Conservation (phyloP, 306 rosid species). For the Begonia masoniana region DNA sequence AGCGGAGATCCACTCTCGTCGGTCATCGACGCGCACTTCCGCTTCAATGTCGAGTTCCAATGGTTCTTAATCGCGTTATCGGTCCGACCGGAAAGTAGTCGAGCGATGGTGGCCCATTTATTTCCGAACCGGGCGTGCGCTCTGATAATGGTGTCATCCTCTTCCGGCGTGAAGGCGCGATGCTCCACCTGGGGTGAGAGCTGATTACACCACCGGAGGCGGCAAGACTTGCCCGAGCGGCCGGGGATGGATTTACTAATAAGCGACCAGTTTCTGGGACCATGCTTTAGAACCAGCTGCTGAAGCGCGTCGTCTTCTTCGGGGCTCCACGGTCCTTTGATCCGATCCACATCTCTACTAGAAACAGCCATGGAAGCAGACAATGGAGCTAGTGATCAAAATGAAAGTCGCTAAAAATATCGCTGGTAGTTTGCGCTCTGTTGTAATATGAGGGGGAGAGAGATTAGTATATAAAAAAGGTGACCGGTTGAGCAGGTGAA, state of each 20-base stretch:
- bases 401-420: neutral
- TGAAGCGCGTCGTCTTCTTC: constrained; percentile 77
- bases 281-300: constrained; percentile 63
- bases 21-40: constrained; percentile 45
- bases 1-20: constrained; percentile 11
- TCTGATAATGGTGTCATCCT: constrained; percentile 71
- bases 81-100: constrained; percentile 73
- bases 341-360: constrained; percentile 64
- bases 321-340: constrained; percentile 95
- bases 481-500: constrained; percentile 53
- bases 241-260: constrained; percentile 83
- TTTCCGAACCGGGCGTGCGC: constrained; percentile 92
- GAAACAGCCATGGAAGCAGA: constrained; percentile 3
- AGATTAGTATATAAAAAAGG: constrained; percentile 28
- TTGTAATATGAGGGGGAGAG: neutral
- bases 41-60: constrained; percentile 93
- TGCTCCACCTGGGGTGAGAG: constrained; percentile 94
- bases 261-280: constrained; percentile 80
- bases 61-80: constrained; percentile 97
- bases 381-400: too few relatives aligned
- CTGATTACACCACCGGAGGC: constrained; percentile 95
- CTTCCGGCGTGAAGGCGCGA: constrained; percentile 66
- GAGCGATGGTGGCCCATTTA: constrained; percentile 96
- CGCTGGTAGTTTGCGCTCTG: too few relatives aligned
- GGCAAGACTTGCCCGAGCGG: constrained; percentile 84